A percentile compares a stretch with the other conserved stretches of the same genome.
Evolutionary conservation across 352 stramenopile genomes (phyloP).

Genomic region (Albugo laibachii): DNA sequence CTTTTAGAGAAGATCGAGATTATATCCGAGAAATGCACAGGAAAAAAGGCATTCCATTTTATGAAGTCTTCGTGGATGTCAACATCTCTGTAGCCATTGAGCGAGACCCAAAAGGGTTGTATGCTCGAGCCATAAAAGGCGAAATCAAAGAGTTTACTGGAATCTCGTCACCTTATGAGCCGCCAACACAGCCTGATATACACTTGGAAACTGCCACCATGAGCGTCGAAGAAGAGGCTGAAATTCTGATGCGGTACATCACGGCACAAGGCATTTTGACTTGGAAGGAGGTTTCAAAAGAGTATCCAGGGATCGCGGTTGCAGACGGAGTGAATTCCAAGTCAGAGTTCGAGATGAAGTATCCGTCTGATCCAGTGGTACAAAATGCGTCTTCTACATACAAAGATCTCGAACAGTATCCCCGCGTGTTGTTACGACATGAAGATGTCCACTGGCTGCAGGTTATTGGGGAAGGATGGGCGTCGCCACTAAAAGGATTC

Average conservation of each 20-base stretch:
- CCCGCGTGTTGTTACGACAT: constrained; percentile 89
- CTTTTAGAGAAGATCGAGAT: constrained; percentile 87
- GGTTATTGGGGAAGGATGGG: constrained; percentile 94
- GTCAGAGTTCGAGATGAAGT: constrained; percentile 29
- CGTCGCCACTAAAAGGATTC: constrained; percentile 88
- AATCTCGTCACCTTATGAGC: constrained; percentile 96
- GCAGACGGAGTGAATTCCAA: constrained; percentile 78
- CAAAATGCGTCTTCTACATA: not conserved
- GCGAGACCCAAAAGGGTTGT: constrained; percentile 94
- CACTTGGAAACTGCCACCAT: constrained; percentile 89
- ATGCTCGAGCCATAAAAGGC: constrained; percentile 84
- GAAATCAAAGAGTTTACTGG: constrained; percentile 98
- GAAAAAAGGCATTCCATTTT: constrained; percentile 92
- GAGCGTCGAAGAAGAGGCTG: constrained; percentile 77
- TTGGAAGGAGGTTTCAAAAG: constrained; percentile 8
- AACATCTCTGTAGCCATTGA: constrained; percentile 90
- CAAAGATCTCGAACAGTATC: constrained; percentile 27
- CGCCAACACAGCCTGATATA: constrained; percentile 86
- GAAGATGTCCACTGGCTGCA: constrained; percentile 98
- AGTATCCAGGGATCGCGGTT: constrained; percentile 55
- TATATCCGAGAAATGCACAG: constrained; percentile 82
- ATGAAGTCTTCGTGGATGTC: constrained; percentile 98
- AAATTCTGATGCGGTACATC: constrained; percentile 35
- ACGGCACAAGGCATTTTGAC: constrained; percentile 39
- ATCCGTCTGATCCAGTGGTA: constrained; percentile 21